These are phyloP conservation scores for Ganoderma lingzhi DNA, from an alignment of 1,284 basidiomycete species.

Conservation along the genomic window DNA sequence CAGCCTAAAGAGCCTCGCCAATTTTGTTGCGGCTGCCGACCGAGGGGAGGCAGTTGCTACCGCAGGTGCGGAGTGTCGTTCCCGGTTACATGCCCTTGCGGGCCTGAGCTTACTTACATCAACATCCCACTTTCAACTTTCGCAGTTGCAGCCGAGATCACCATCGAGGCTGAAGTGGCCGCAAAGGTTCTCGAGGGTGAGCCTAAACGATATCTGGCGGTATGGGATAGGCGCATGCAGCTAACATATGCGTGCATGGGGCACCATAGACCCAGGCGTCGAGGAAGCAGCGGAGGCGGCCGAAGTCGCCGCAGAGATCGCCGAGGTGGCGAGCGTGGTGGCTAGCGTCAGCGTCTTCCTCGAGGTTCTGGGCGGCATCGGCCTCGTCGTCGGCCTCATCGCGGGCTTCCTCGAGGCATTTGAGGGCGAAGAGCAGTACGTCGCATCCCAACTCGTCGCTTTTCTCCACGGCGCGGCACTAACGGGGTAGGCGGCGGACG, in stretches of 20 bases:
- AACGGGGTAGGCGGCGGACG: no score
- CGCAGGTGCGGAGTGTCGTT: neutral
- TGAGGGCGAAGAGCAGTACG: neutral
- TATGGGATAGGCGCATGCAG: no score
- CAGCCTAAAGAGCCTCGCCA: neutral
- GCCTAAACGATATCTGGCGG: neutral
- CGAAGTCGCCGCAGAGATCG: neutral
- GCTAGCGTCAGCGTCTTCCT: neutral
- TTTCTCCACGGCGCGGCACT: no score
- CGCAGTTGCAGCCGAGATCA: neutral
- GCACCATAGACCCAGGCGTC: no score
- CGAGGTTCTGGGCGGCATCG: neutral
- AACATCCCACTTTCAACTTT: accelerated
- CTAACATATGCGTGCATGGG: no score
- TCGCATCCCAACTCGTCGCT: neutral
- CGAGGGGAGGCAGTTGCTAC: neutral
- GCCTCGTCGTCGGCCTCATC: neutral
- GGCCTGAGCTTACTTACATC: no score
- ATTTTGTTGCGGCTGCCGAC: neutral
- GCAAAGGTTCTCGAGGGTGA: neutral
- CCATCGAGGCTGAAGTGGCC: neutral
- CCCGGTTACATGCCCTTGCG: no score
- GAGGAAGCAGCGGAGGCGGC: neutral
- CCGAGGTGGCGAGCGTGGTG: neutral
- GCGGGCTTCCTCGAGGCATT: neutral